phyloP scores from a whole-genome alignment of 2,329 filamentous ascomycete genomes.

The Alternaria sp. region DNA sequence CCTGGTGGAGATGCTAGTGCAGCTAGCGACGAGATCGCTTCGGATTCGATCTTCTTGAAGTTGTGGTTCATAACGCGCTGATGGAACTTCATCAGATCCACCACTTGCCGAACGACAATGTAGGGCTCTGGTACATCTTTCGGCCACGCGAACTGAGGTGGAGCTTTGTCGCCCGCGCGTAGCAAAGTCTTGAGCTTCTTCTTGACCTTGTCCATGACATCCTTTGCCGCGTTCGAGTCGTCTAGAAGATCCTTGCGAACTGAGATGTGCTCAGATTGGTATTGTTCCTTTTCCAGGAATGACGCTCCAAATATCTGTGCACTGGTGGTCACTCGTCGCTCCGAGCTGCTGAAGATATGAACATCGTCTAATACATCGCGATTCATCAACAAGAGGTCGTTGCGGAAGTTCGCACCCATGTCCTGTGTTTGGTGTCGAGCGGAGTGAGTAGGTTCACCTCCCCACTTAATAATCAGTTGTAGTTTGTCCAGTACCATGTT shows the following conservation, averaged over 20 bases:
- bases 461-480: constrained; percentile 98
- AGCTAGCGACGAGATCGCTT: constrained; percentile 70
- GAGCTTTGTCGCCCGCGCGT: constrained; percentile 90
- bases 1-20: constrained; percentile 42
- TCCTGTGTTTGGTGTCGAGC: constrained; percentile 96
- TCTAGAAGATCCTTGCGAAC: constrained; percentile 95
- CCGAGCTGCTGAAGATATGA: constrained; percentile 93
- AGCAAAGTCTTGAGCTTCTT: constrained; percentile 96
- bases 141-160: constrained; percentile 98
- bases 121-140: constrained; percentile 92
- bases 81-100: constrained; percentile 98
- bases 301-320: constrained; percentile 94
- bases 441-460: constrained; percentile 96
- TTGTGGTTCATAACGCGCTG: constrained; percentile 95
- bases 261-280: constrained; percentile 85
- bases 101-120: constrained; percentile 88
- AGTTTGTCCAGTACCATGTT: constrained; percentile 94
- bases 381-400: constrained; percentile 92
- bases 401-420: constrained; percentile 93
- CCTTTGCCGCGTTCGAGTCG: constrained; percentile 97
- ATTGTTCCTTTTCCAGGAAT: constrained; percentile 86
- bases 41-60: constrained; percentile 78
- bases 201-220: constrained; percentile 99
- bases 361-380: constrained; percentile 91
- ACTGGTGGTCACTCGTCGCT: constrained; percentile 91